Percentiles rank a stretch among this genome's conserved stretches.
phyloP scores from a whole-genome alignment of 1,139 yeast species.

The Candida freyschussii region DNA sequence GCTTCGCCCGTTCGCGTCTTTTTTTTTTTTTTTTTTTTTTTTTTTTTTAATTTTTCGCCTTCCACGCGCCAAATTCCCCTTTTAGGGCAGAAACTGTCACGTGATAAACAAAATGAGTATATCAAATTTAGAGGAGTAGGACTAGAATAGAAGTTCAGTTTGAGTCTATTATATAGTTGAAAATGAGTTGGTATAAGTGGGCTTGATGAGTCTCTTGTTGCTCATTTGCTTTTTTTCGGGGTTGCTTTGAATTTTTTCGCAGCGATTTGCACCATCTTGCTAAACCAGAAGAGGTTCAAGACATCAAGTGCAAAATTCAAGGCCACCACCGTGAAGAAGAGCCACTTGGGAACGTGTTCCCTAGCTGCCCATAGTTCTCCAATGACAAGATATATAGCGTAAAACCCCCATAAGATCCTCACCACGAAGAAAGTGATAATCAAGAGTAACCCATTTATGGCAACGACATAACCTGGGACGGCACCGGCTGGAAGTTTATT shows the following conservation, averaged over 20 bases:
- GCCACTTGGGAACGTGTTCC: slow-evolving; percentile 37
- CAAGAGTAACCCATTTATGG: slow-evolving; percentile 69
- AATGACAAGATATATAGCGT: slow-evolving; percentile 43
- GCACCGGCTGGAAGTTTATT: slow-evolving; percentile 61
- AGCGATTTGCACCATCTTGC: slow-evolving; percentile 79
- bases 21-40: no score
- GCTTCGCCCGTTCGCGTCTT: no score
- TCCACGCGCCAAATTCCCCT: no score
- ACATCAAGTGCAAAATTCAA: slow-evolving; percentile 62
- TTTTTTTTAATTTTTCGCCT: no score
- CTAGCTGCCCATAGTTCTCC: slow-evolving; percentile 34
- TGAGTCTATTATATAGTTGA: no score
- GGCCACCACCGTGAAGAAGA: slow-evolving; percentile 42
- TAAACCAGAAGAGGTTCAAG: slow-evolving; percentile 62
- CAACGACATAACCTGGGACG: slow-evolving; percentile 50
- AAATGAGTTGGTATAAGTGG: no score
- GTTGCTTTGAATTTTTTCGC: slow-evolving; percentile 37
- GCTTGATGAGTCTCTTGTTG: no score
- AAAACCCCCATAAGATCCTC: slow-evolving; percentile 86
- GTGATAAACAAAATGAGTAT: no score
- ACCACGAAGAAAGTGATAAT: slow-evolving; percentile 68
- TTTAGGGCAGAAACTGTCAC: no score
- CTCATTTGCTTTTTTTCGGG: slow-evolving; percentile 8
- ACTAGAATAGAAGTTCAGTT: no score
- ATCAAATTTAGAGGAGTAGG: no score